A percentile compares a stretch with the other conserved stretches of the same genome.
Conservation (phyloP, 2,329 filamentous ascomycete genomes). For the Talaromyces sp. region DNA sequence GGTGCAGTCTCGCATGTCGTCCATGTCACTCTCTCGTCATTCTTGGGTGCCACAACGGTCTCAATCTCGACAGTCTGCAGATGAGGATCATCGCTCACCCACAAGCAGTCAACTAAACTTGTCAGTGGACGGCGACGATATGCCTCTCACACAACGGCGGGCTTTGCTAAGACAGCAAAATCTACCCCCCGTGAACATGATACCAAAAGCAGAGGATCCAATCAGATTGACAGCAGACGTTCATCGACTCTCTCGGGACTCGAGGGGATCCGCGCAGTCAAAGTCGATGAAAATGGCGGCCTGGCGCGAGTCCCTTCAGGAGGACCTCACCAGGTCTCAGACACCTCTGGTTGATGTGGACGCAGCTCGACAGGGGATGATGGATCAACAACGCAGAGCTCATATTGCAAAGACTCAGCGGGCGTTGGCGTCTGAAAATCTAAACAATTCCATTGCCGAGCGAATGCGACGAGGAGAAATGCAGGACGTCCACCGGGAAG, state of each 20-base stretch:
- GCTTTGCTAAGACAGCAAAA: slow-evolving; percentile 54
- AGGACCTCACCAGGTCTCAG: slow-evolving; percentile 48
- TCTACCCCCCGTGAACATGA: slow-evolving; percentile 18
- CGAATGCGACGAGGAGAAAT: slow-evolving; percentile 71
- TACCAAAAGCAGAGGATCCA: slow-evolving; percentile 10
- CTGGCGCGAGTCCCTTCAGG: slow-evolving; percentile 61
- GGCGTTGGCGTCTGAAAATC: slow-evolving; percentile 51
- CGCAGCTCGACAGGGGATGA: slow-evolving; percentile 39
- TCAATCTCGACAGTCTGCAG: slow-evolving; percentile 21
- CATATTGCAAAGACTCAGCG: slow-evolving; percentile 55
- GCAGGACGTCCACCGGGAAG: slow-evolving; percentile 70
- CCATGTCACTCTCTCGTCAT: slow-evolving; percentile 27
- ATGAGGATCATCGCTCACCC: slow-evolving; percentile 12
- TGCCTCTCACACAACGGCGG: slow-evolving; percentile 65
- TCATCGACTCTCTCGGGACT: slow-evolving; percentile 28
- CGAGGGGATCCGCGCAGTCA: slow-evolving; percentile 15
- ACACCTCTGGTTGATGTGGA: slow-evolving; percentile 28
- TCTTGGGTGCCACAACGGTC: slow-evolving; percentile 23
- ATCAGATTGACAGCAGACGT: slow-evolving; percentile 9
- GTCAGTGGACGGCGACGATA: slow-evolving; percentile 38
- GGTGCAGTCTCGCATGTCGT: slow-evolving; percentile 36
- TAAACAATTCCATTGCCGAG: slow-evolving; percentile 62
- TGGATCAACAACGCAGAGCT: slow-evolving; percentile 57
- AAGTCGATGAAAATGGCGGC: slow-evolving; percentile 55
- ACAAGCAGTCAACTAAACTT: slow-evolving; percentile 14